Base-by-base conservation (phyloP, 208 protist species). In the Leishmania aethiopica region DNA sequence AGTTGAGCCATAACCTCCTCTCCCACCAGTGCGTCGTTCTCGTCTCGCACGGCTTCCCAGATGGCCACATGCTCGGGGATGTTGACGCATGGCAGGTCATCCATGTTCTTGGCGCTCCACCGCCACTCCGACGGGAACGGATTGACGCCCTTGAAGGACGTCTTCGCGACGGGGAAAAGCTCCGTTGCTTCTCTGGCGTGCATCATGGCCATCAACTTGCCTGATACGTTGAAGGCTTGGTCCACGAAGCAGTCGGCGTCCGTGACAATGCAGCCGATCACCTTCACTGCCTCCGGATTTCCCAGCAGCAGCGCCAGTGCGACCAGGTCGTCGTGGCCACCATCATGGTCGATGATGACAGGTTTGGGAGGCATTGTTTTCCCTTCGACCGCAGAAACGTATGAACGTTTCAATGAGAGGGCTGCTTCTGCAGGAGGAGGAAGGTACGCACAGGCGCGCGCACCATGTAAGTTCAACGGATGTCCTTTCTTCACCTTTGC, bases 301-400 rank as follows among this genome's bases (percentile, higher is more conserved):
- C 93, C 89, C 35, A 97, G 83, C 22, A 97, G 84, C 60, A 97
- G 80, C 15, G 92, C 89, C 17, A 98, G 81, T 10, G 94, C 92
- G 8, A 97, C 91, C 47, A 98, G 49, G 84, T 98, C 95, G 79
- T 98, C 95, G 78, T 95, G 88, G 7, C 93, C 92, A 25, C 95
- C 94, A 66, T 98, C 95, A 80, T 98, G 95, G 79, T 98, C 95
- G 1, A 97, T 83, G 79, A 97, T 93, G 42, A 97, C 95, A 1
- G 75, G 84, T 59, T 91, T 96, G 2, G 85, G 86, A 25, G 82
- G 5, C 80, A 81, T 80, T 42, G 42, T 70, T 35, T 55, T 70
- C 10, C 2, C 1, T 51, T 51, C 6, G 37, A 51, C 11, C 40
- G 35, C 49, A 19, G 22, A 7, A 25, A 19, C 15, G 22, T 67